These are phyloP conservation scores for Pestalotiopsis sp. DNA, from an alignment of 2,329 filamentous ascomycete species.

Conservation along the genomic window DNA sequence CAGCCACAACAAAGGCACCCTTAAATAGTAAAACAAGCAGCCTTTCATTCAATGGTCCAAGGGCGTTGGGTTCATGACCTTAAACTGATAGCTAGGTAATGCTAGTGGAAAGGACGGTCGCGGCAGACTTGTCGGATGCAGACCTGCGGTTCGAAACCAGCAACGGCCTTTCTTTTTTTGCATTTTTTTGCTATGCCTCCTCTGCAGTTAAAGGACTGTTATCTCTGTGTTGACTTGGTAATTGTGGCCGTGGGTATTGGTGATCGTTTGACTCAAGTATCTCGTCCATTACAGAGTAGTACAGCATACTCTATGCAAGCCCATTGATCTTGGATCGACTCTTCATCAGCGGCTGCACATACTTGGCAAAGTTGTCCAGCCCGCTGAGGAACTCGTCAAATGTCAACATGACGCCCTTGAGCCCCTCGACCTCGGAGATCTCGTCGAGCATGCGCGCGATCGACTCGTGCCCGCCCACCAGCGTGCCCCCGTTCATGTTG, in stretches of 20 bases:
- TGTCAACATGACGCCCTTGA: slow-evolving; percentile 15
- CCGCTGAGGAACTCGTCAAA: slow-evolving; percentile 16
- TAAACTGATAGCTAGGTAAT: too few species aligned
- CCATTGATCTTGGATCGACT: slow-evolving; percentile 13
- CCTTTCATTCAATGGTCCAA: too few species aligned
- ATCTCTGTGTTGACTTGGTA: neutral
- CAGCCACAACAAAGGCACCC: too few species aligned
- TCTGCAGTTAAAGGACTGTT: too few species aligned
- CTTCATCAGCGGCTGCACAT: slow-evolving; percentile 17
- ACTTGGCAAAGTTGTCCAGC: slow-evolving; percentile 14
- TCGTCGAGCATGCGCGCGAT: slow-evolving; percentile 15
- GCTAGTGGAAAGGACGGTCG: too few species aligned
- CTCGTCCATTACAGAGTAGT: too few species aligned
- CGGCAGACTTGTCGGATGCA: too few species aligned
- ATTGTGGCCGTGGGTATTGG: neutral
- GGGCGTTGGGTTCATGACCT: too few species aligned
- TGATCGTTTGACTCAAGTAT: neutral
- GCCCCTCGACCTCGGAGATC: slow-evolving; percentile 14
- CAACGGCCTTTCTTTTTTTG: too few species aligned
- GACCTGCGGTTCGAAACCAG: too few species aligned
- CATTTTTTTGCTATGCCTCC: too few species aligned
- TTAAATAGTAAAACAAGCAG: too few species aligned
- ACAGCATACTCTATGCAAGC: neutral
- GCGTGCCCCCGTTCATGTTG: slow-evolving; percentile 17
- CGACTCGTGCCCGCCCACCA: slow-evolving; percentile 13